Evolutionary conservation across 1,139 yeast species (phyloP), one percentile per base, ranked within the genome.

Genomic region (Wickerhamiella pararugosa): DNA sequence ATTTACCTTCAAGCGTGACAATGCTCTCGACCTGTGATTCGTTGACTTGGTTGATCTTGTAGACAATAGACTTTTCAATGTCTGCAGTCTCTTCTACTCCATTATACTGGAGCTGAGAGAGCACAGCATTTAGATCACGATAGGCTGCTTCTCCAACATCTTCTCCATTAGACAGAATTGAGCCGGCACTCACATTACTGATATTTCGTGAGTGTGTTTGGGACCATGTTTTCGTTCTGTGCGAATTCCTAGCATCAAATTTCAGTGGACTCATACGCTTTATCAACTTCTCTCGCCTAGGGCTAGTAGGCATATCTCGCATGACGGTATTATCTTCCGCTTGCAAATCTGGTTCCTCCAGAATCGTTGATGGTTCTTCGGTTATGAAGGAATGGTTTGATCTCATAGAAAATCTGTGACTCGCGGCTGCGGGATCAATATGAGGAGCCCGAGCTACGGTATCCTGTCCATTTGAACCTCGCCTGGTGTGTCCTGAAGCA

Each of bases 11-110:
- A 5, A 68, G 59, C 28, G 66, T 68, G 9, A 71, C 67, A 40
- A 73, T 60, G n/a, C 67, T 63, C 36, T 66, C 65, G 10, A 75
- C 66, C 35, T 70, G 70, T 5, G 66, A 65, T 42, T 69, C 69
- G 45, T 75, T 75, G 1, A 75, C 59, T 29, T 63, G 63, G 1
- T 67, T 65, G 33, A 75, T 55, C 48, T 77, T 79, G 36, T 65
- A 67, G 28, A 69, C 60, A 39, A 87, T 66, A 50, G 73, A 76
- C 39, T 65, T 66, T 33, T 79, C 67, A 30, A 86, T 58, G 46
- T 82, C 87, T 44, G 73, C 79, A n/a, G 76, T 55, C 25, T 27
- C 33, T 7, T 11, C 36, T 26, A 6, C 25, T 3, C 41, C 36
- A 3, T 32, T 15, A 26, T 32, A 32, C 31, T 33, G 36, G 6